These are phyloP conservation scores for Candida quercuum DNA, from an alignment of 805 yeast species.

Conservation along the genomic window DNA sequence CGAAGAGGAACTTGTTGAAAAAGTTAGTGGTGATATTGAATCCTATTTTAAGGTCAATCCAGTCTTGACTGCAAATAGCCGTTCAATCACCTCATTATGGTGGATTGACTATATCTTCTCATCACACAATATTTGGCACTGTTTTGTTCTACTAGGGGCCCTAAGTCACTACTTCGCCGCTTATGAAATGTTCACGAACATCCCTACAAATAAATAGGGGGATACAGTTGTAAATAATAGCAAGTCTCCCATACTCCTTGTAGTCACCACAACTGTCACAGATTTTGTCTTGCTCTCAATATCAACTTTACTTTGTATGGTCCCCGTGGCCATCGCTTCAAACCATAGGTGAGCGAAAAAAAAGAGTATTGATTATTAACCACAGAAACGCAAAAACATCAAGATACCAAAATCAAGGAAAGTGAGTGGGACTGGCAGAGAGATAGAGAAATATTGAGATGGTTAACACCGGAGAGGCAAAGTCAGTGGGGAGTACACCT, in stretches of 20 bases:
- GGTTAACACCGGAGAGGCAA: not conserved
- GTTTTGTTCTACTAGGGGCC: constrained; percentile 88
- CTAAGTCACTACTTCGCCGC: constrained; percentile 82
- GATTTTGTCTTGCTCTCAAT: too few species aligned
- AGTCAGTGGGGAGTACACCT: not conserved
- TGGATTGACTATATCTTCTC: constrained; percentile 75
- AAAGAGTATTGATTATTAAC: too few species aligned
- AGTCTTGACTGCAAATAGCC: constrained; percentile 24
- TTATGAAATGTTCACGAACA: constrained; percentile 57
- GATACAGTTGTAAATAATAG: too few species aligned
- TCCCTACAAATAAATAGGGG: constrained; percentile 14
- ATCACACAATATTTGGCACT: constrained; percentile 93
- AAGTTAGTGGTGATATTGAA: constrained; percentile 26
- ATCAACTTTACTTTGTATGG: too few species aligned
- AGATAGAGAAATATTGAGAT: not conserved
- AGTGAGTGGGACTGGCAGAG: too few species aligned
- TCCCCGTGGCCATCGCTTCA: too few species aligned
- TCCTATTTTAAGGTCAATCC: constrained; percentile 39
- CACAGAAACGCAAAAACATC: too few species aligned
- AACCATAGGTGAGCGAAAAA: too few species aligned
- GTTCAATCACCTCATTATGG: constrained; percentile 58
- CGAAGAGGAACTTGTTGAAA: constrained; percentile 25
- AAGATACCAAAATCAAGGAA: too few species aligned
- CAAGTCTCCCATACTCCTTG: too few species aligned
- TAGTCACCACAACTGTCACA: too few species aligned